Conservation (phyloP, 2,329 filamentous ascomycete species). For the Trichoderma sp. region DNA sequence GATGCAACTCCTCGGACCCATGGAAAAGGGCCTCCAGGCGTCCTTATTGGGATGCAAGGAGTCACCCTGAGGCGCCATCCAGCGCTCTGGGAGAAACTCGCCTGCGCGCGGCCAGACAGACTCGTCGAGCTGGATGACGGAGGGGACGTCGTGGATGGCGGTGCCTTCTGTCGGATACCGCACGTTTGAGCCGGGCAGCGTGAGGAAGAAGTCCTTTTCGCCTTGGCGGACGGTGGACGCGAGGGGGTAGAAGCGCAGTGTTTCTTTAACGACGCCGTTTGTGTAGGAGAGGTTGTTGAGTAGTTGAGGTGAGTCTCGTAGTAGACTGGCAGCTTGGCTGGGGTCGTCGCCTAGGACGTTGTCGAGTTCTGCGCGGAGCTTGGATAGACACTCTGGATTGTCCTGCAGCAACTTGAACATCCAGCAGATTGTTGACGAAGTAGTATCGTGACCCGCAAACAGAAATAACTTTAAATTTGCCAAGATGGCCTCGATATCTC, state of each 20-base stretch:
- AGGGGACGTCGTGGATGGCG: background rate
- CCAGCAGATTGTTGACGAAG: conserved; percentile 7
- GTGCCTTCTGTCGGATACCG: background rate
- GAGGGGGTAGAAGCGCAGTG: conserved; percentile 8
- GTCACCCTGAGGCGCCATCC: background rate
- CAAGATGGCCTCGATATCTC: background rate
- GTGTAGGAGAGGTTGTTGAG: background rate
- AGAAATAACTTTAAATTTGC: conserved; percentile 12
- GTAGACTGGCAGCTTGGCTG: background rate
- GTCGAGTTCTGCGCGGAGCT: conserved; percentile 20
- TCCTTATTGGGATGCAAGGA: conserved; percentile 1
- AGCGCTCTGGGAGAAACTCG: background rate
- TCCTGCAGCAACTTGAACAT: conserved; percentile 23
- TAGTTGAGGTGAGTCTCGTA: conserved; percentile 8
- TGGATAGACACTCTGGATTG: conserved; percentile 1
- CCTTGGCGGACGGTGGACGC: background rate
- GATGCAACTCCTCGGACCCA: conserved; percentile 8
- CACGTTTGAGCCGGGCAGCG: background rate
- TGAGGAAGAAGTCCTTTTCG: background rate
- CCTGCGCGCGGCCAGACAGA: background rate
- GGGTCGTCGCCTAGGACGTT: background rate
- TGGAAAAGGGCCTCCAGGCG: conserved; percentile 10
- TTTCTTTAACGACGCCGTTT: conserved; percentile 3
- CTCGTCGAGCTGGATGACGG: background rate
- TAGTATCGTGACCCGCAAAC: conserved; percentile 21